Evolutionary conservation across 2,329 filamentous ascomycete genomes (phyloP).

Genomic region (Zasmidium angulare): DNA sequence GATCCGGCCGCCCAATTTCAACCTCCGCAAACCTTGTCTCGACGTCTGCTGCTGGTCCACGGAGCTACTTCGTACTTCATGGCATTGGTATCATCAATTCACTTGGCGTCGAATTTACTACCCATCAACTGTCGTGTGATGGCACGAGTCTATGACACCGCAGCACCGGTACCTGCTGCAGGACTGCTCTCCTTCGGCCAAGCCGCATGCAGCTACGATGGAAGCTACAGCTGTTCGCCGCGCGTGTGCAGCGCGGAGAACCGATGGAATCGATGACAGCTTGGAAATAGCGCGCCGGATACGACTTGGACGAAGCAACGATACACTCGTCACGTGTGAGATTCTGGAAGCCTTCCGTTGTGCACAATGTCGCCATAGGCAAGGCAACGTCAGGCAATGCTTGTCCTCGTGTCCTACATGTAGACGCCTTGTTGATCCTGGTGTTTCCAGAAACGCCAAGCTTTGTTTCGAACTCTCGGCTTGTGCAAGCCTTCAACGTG

Average conservation of each 20-base stretch:
- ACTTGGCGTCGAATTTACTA: no score
- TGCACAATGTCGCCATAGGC: not conserved
- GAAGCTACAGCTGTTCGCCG: conserved; percentile 1
- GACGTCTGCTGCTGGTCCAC: conserved; percentile 1
- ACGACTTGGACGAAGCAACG: not conserved
- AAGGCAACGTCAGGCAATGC: not conserved
- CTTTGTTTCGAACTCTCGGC: conserved; percentile 2
- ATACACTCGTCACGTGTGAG: not conserved
- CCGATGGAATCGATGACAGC: conserved; percentile 1
- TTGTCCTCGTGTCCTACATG: not conserved
- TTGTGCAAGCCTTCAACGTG: not conserved
- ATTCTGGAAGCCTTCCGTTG: not conserved
- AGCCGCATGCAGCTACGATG: conserved; percentile 3
- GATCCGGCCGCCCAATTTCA: not conserved
- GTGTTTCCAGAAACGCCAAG: not conserved
- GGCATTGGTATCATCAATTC: not conserved
- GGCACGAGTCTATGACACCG: not conserved
- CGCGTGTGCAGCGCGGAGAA: not conserved
- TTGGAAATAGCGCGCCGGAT: not conserved
- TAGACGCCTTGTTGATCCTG: not conserved
- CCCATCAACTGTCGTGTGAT: not conserved
- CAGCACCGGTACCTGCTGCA: not conserved
- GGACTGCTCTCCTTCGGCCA: not conserved
- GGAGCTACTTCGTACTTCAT: not conserved
- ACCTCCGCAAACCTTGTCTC: conserved; percentile 12